A percentile compares a stretch with the other conserved stretches of the same genome.
phyloP scores from a whole-genome alignment of 2,329 filamentous ascomycete species.

The Colletotrichum gigasporum region DNA sequence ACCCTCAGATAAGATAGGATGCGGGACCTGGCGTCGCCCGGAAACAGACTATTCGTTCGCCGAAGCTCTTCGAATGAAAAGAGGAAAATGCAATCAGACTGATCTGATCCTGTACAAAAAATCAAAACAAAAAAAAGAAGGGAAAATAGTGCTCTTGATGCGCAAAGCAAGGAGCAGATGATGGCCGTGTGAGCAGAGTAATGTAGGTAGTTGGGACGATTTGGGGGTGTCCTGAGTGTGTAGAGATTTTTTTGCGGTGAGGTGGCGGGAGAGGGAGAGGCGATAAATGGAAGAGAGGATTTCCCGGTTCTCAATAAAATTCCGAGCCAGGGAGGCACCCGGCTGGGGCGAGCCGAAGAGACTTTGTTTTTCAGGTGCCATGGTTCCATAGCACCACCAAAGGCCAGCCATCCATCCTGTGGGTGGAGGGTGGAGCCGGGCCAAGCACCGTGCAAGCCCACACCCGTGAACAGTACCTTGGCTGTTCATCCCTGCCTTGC shows the following conservation, averaged over 20 bases:
- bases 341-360: constrained; percentile 6
- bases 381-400: not conserved
- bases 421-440: not conserved
- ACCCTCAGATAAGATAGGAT: constrained; percentile 4
- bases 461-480: not conserved
- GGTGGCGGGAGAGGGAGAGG: not conserved
- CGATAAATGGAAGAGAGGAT: constrained; percentile 16
- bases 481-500: not conserved
- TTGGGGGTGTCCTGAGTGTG: not conserved
- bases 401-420: not conserved
- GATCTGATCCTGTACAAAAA: too few species aligned
- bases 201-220: constrained; percentile 5
- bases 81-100: constrained; percentile 5
- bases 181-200: not conserved
- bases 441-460: constrained; percentile 7
- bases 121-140: too few species aligned
- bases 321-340: constrained; percentile 21
- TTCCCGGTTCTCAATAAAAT: constrained; percentile 25
- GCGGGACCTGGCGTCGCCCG: constrained; percentile 4
- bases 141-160: not conserved
- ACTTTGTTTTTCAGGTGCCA: not conserved
- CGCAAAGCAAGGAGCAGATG: constrained; percentile 4
- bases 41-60: constrained; percentile 3
- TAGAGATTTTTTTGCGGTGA: not conserved
- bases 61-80: not conserved